A percentile compares a stretch with the other conserved stretches of the same genome.
Evolutionary conservation across 139 green algal genomes (phyloP).

Genomic region (Picochlorum sp.): DNA sequence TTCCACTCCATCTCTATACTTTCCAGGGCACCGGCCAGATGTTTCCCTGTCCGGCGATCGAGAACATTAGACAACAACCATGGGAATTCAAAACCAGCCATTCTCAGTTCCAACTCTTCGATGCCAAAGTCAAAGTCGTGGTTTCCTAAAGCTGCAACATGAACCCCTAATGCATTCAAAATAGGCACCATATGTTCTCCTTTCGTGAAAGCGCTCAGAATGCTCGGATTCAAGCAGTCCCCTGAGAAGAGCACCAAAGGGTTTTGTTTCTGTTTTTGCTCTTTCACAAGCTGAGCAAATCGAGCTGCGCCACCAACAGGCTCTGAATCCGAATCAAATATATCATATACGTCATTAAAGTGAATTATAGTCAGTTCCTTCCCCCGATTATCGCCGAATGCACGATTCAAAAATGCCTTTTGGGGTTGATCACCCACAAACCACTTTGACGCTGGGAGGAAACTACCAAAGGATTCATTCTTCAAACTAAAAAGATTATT

Average conservation of each 20-base stretch:
- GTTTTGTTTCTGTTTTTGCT: slow-evolving; percentile 2
- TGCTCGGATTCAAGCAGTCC: slow-evolving; percentile 57
- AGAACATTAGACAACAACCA: slow-evolving; percentile 74
- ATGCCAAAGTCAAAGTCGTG: slow-evolving; percentile 25
- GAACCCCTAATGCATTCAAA: slow-evolving; percentile 51
- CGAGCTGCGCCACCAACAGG: slow-evolving; percentile 51
- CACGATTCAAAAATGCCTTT: background rate
- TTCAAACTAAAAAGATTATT: too few relatives aligned
- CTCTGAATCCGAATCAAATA: slow-evolving; percentile 33
- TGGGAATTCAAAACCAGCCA: slow-evolving; percentile 47
- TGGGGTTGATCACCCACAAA: background rate
- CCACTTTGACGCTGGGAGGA: too few relatives aligned
- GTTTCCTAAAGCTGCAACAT: slow-evolving; percentile 37
- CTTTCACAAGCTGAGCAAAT: slow-evolving; percentile 18
- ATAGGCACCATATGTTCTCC: slow-evolving; percentile 69
- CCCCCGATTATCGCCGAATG: background rate
- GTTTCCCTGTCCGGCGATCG: slow-evolving; percentile 33
- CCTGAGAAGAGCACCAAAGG: slow-evolving; percentile 68
- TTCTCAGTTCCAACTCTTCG: slow-evolving; percentile 31
- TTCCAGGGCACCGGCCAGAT: slow-evolving; percentile 18
- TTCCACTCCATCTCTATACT: slow-evolving; percentile 17
- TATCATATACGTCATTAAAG: slow-evolving; percentile 68
- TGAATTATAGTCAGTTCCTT: slow-evolving; percentile 41
- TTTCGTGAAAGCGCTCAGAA: slow-evolving; percentile 57
- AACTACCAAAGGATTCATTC: too few relatives aligned